phyloP scores from a whole-genome alignment of 306 rosid species.

The Glycine tomentella region DNA sequence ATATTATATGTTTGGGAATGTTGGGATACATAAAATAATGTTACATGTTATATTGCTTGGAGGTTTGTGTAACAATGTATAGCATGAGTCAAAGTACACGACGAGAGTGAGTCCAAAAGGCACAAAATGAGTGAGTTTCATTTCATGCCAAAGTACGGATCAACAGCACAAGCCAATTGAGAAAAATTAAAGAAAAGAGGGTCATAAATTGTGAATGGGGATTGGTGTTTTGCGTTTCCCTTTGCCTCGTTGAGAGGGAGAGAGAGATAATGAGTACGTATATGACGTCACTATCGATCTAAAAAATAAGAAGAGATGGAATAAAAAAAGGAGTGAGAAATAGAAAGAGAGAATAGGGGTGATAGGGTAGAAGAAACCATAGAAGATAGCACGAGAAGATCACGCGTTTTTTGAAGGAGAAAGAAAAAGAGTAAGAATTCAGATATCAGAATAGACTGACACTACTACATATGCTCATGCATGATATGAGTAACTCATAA shows the following conservation, averaged over 20 bases:
- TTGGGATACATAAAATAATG: background rate
- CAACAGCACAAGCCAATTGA: background rate
- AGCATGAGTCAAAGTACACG: conserved; percentile 5
- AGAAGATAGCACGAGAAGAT: background rate
- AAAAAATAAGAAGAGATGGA: background rate
- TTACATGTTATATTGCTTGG: conserved; percentile 14
- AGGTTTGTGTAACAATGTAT: conserved; percentile 14
- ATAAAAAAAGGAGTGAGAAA: background rate
- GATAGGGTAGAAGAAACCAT: background rate
- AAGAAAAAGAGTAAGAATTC: background rate
- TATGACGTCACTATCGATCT: background rate
- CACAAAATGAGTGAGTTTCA: conserved; percentile 36
- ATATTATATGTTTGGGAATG: conserved; percentile 19
- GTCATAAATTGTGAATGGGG: background rate
- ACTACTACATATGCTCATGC: background rate
- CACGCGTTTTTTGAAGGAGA: conserved; percentile 24
- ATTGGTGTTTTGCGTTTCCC: too few relatives aligned
- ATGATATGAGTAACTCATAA: conserved; percentile 4
- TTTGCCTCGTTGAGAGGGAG: background rate
- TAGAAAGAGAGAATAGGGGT: background rate
- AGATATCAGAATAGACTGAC: background rate
- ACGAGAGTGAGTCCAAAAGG: conserved; percentile 21
- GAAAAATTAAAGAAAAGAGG: background rate
- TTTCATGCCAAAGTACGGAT: background rate
- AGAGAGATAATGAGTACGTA: background rate